Conservation (phyloP, 176 grass and related monocot species). For the maize (Zea mays) region DNA sequence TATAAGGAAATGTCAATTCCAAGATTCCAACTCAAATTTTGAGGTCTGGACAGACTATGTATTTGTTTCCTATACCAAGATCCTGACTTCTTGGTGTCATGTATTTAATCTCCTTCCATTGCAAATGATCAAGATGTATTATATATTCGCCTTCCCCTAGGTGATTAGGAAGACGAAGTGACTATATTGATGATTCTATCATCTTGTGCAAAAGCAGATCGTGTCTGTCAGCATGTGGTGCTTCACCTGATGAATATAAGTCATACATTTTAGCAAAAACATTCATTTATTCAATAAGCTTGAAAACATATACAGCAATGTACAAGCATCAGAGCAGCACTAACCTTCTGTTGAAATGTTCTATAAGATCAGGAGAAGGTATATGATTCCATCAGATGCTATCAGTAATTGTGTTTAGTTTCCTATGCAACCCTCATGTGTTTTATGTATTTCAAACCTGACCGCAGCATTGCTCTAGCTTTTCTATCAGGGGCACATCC, state of each 20-base stretch:
- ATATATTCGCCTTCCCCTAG: not conserved
- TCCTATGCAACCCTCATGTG: constrained; percentile 53
- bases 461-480: constrained; percentile 92
- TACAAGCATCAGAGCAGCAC: not conserved
- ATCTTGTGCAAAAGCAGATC: constrained; percentile 14
- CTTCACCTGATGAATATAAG: constrained; percentile 32
- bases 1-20: constrained; percentile 17
- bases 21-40: constrained; percentile 10
- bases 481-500: constrained; percentile 92
- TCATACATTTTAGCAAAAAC: not conserved
- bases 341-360: constrained; percentile 39
- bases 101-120: constrained; percentile 11
- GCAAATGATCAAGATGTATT: not conserved
- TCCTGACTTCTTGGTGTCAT: not conserved
- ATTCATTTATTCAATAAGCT: not conserved
- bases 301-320: not conserved
- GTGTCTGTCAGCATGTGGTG: not conserved
- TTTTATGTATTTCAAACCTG: constrained; percentile 88
- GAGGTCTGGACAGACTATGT: not conserved
- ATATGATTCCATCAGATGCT: constrained; percentile 5
- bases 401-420: constrained; percentile 24
- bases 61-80: constrained; percentile 10
- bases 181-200: not conserved
- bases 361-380: constrained; percentile 5
- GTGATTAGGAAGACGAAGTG: constrained; percentile 5